A percentile compares a stretch with the other conserved stretches of the same genome.
Conservation (phyloP, 768 basidiomycete species). For the Mrakia frigida region DNA sequence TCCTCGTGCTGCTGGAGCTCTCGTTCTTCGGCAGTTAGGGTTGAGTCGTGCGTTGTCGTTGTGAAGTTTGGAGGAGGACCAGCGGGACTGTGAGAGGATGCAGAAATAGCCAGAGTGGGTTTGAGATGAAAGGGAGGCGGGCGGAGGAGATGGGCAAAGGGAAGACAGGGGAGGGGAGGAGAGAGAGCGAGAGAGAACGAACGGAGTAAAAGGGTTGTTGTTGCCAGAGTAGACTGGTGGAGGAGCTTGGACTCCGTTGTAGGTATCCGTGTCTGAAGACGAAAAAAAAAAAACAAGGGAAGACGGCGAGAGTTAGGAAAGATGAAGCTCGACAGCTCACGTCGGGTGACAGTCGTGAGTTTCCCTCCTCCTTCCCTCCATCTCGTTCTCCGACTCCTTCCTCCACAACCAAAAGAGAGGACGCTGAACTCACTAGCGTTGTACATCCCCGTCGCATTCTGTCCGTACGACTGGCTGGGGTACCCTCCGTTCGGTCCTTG, state of each 20-base stretch:
- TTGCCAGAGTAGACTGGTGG: slow-evolving; percentile 2
- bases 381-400: background rate
- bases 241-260: background rate
- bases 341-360: background rate
- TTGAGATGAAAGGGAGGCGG: background rate
- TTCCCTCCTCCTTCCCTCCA: background rate
- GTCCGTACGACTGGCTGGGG: background rate
- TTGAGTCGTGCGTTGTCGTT: background rate
- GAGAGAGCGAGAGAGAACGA: background rate
- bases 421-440: background rate
- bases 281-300: background rate
- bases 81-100: background rate
- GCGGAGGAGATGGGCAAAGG: background rate
- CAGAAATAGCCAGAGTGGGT: too few species aligned
- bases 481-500: background rate
- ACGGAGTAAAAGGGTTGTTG: background rate
- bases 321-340: background rate
- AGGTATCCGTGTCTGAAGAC: background rate
- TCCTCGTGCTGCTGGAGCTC: slow-evolving; percentile 9
- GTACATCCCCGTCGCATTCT: background rate
- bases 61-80: background rate
- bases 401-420: background rate
- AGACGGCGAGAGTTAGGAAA: too few species aligned
- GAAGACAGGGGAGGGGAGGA: background rate
- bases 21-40: background rate